Evolutionary conservation across 2,329 filamentous ascomycete species (phyloP), one percentile per base, ranked within the genome.

Genomic region (Aspergillus sp.): DNA sequence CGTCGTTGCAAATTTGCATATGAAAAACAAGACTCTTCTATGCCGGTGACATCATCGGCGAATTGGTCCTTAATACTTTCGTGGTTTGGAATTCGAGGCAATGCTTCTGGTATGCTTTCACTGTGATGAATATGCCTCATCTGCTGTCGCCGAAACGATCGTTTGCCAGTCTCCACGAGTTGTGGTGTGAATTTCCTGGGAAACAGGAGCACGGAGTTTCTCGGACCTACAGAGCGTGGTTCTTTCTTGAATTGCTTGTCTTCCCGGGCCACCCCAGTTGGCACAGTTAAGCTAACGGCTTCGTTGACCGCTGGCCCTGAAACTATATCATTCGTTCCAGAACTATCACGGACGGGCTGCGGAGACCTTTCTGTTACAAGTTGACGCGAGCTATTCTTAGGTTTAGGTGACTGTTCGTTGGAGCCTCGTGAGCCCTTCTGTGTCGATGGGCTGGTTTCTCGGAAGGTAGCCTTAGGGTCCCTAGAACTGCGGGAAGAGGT

Each of bases 21-120:
- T 19, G 80, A 82, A 59, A 80, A 81, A 17, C 66, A 71, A 3
- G 80, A 82, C 59, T 81, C 78, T 8, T 69, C 30, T 8, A 32
- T 8, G n/a, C 36, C 23, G 17, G 23, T 38, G 32, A 27, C 23
- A 17, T 21, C 13, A 47, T 19, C 15, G 6, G 7, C 8, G 13
- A 19, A 39, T 11, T 17, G 42, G 32, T 38, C 42, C 30, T 36
- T 30, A 52, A n/a, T 54, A 38, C 61, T 56, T 30, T 49, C 17
- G 47, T 58, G 58, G 44, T 60, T 8, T 44, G 21, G 15, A 27
- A 25, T 23, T 44, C 23, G 49, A 21, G 27, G 36, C n/a, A 55
- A 23, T n/a, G 10, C 17, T n/a, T 60, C 32, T 36, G 30, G 15
- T 39, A 36, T 23, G 50, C 55, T 53, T 30, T 47, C 79, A 10